phyloP scores from a whole-genome alignment of 2,329 filamentous ascomycete species.

The Pseudonectria foliicola region DNA sequence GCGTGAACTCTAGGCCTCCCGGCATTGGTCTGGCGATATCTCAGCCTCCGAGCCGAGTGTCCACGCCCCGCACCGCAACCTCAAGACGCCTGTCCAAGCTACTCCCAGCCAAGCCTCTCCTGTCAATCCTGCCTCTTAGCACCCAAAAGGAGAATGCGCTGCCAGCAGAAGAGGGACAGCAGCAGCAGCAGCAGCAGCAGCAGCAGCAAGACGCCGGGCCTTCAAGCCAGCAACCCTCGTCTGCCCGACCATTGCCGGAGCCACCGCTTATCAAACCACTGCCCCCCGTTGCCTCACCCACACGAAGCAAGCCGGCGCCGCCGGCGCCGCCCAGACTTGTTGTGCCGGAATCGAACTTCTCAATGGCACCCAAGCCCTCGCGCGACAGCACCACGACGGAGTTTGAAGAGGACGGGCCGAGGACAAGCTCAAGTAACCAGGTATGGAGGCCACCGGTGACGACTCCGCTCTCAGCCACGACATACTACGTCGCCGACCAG shows the following conservation, averaged over 20 bases:
- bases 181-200: slow-evolving; percentile 8
- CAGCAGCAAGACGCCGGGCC: background rate
- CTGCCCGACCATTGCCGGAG: slow-evolving; percentile 9
- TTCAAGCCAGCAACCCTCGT: too few species aligned
- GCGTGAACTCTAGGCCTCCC: slow-evolving; percentile 27
- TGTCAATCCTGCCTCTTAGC: slow-evolving; percentile 25
- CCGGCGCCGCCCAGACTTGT: slow-evolving; percentile 22
- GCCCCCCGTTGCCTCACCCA: slow-evolving; percentile 8
- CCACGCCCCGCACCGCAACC: slow-evolving; percentile 14
- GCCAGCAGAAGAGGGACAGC: slow-evolving; percentile 10
- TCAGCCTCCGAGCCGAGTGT: slow-evolving; percentile 16
- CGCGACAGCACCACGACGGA: slow-evolving; percentile 43
- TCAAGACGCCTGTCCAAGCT: slow-evolving; percentile 34
- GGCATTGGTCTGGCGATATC: slow-evolving; percentile 41
- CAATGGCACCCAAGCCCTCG: slow-evolving; percentile 9
- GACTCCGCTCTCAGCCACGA: slow-evolving; percentile 37
- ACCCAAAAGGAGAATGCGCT: slow-evolving; percentile 9
- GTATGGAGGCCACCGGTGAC: slow-evolving; percentile 45
- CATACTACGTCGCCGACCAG: slow-evolving; percentile 45
- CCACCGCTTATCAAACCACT: slow-evolving; percentile 5
- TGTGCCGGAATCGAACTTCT: slow-evolving; percentile 17
- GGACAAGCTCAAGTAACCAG: slow-evolving; percentile 30
- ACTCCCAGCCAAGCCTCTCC: slow-evolving; percentile 38
- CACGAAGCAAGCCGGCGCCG: slow-evolving; percentile 10
- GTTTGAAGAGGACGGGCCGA: slow-evolving; percentile 44